Percentiles rank a stretch among this genome's conserved stretches.
phyloP scores from a whole-genome alignment of 306 rosid species.

The Dalbergia oliveri region DNA sequence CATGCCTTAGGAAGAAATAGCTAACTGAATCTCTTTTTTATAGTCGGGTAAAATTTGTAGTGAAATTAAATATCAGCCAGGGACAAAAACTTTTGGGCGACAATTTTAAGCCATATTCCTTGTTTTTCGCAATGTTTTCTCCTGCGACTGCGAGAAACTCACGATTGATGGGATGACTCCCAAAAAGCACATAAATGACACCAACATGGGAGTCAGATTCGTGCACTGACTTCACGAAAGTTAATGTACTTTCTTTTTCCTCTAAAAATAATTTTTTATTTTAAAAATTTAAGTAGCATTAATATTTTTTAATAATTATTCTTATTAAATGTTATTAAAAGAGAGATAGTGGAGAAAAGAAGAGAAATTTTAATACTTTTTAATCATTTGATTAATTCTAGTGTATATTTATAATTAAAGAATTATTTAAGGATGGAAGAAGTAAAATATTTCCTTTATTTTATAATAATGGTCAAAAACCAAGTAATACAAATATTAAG shows the following conservation, averaged over 20 bases:
- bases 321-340: no score
- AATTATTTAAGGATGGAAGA: no score
- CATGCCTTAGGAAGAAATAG: neutral
- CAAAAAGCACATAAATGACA: slow-evolving; percentile 15
- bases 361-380: no score
- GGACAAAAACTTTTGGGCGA: neutral
- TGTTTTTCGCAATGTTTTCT: neutral
- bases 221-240: neutral
- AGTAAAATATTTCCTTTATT: no score
- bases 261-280: no score
- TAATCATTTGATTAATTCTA: no score
- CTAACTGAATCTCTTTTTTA: neutral
- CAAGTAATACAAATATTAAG: no score
- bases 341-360: no score
- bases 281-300: no score
- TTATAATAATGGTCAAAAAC: no score
- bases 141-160: neutral
- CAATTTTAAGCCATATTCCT: neutral
- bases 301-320: no score
- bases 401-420: no score
- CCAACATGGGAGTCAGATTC: slow-evolving; percentile 1
- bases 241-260: neutral
- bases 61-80: neutral
- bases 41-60: neutral
- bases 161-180: slow-evolving; percentile 2